Evolutionary conservation across 2,329 filamentous ascomycete genomes (phyloP).

Genomic region (Aspergillus novofumigatus): DNA sequence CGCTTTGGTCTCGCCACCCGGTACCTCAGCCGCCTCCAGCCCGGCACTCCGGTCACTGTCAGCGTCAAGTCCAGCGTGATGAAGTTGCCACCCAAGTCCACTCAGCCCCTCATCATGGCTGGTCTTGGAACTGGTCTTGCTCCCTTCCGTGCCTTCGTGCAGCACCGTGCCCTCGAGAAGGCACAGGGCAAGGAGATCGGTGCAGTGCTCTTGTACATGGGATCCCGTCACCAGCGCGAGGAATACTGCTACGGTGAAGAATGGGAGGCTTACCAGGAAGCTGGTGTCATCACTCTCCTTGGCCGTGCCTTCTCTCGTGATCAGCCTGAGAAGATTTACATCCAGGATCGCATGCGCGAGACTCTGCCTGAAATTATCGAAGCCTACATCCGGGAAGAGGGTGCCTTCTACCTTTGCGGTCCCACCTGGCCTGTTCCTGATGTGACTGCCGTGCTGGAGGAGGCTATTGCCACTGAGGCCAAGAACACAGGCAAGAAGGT

Average conservation of each 20-base stretch:
- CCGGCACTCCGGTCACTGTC: conserved; percentile 77
- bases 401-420: conserved; percentile 94
- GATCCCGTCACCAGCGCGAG: conserved; percentile 92
- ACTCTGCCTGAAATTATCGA: conserved; percentile 75
- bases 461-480: conserved; percentile 77
- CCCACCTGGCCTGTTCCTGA: conserved; percentile 98
- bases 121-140: conserved; percentile 96
- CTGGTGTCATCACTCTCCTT: conserved; percentile 89
- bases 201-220: conserved; percentile 90
- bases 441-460: conserved; percentile 88
- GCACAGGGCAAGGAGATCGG: conserved; percentile 95
- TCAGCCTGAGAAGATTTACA: conserved; percentile 98
- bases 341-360: conserved; percentile 96
- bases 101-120: conserved; percentile 95
- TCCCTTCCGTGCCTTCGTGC: conserved; percentile 98
- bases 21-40: conserved; percentile 72
- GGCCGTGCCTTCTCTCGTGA: conserved; percentile 94
- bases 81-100: conserved; percentile 88
- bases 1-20: conserved; percentile 91
- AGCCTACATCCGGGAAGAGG: conserved; percentile 82
- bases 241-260: conserved; percentile 99
- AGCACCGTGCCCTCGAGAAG: conserved; percentile 97
- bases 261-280: conserved; percentile 96
- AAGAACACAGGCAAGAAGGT: conserved; percentile 69
- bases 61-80: conserved; percentile 98